These are phyloP conservation scores for Aurinia saxatilis DNA, from an alignment of 345 rosid species.

Conservation along the genomic window DNA sequence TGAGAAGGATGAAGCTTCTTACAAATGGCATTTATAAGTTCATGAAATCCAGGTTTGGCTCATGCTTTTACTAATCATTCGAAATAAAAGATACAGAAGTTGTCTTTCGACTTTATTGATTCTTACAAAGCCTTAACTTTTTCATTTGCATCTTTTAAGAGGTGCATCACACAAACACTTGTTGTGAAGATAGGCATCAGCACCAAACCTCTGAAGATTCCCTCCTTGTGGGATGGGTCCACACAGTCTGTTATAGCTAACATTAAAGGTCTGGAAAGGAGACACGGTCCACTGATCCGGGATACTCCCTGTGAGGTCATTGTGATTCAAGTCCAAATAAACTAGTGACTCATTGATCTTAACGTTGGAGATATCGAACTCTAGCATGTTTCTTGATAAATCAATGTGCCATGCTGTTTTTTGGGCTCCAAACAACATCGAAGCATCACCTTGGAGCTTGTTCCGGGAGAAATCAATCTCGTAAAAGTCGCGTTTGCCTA, in stretches of 20 bases:
- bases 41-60: background rate
- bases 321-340: constrained; percentile 50
- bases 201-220: constrained; percentile 46
- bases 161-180: constrained; percentile 75
- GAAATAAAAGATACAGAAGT: background rate
- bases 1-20: no score
- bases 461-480: constrained; percentile 53
- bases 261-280: constrained; percentile 37
- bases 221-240: constrained; percentile 62
- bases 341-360: constrained; percentile 29
- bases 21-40: no score
- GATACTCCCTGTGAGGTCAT: constrained; percentile 48
- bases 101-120: background rate
- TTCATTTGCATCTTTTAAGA: constrained; percentile 39
- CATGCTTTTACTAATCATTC: background rate
- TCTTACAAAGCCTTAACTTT: background rate
- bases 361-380: constrained; percentile 50
- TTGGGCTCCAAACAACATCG: constrained; percentile 48
- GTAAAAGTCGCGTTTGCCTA: constrained; percentile 39
- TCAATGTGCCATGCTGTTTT: constrained; percentile 37
- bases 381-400: constrained; percentile 51
- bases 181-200: constrained; percentile 46
- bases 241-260: constrained; percentile 69
- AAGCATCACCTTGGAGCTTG: constrained; percentile 56
- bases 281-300: constrained; percentile 34